A percentile compares a stretch with the other conserved stretches of the same genome.
Evolutionary conservation across 148 eudicot species (phyloP).

Genomic region (Amaranthus hypochondriacus): DNA sequence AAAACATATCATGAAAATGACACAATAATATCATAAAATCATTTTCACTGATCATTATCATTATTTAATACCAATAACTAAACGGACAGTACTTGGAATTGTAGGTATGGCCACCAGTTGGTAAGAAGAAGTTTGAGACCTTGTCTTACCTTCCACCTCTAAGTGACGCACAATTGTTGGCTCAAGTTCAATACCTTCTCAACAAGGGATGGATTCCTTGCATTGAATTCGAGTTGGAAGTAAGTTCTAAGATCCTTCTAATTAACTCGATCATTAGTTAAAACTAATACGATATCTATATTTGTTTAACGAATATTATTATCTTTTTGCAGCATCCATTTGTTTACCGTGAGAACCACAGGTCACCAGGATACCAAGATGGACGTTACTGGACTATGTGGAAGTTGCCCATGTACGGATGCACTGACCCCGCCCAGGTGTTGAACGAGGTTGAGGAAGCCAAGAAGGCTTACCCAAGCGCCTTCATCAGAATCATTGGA

Average conservation of each 20-base stretch:
- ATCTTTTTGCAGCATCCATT: constrained; percentile 15
- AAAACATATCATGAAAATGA: no score
- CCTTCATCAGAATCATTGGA: constrained; percentile 43
- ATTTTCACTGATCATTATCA: no score
- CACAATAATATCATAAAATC: no score
- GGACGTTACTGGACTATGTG: constrained; percentile 59
- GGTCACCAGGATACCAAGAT: background rate
- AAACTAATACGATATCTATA: background rate
- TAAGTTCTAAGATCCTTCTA: constrained; percentile 8
- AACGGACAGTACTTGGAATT: background rate
- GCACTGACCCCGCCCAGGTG: constrained; percentile 38
- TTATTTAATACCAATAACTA: no score
- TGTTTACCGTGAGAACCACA: constrained; percentile 38
- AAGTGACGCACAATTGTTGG: constrained; percentile 11
- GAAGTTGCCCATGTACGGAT: constrained; percentile 53
- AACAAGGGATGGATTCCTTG: constrained; percentile 23
- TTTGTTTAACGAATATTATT: background rate
- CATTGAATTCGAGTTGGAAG: constrained; percentile 42
- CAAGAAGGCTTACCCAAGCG: constrained; percentile 36
- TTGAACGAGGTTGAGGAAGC: constrained; percentile 29
- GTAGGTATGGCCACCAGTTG: constrained; percentile 44
- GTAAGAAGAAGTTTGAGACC: constrained; percentile 12
- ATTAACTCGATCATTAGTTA: background rate
- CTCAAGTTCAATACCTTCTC: background rate
- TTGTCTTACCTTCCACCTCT: constrained; percentile 32